Base-by-base conservation (phyloP, 192 early-diverging fungal species). In the Linnemannia exigua region DNA sequence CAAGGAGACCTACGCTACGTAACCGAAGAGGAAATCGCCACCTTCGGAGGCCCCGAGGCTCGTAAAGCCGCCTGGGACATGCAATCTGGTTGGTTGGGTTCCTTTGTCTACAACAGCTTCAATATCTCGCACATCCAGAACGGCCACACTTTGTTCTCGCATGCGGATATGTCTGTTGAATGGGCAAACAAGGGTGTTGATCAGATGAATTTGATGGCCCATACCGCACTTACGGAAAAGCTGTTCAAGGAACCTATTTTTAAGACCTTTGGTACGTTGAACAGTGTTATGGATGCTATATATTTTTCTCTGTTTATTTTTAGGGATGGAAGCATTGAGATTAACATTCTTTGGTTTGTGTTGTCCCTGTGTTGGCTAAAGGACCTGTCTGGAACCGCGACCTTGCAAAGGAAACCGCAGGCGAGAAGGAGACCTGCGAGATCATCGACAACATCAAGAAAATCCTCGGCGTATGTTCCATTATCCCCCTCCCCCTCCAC, bases 91-190 rank as follows among this genome's bases (percentile, higher is more conserved):
- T 81, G 80, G 74, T 54, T 81, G 28, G 80, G 80, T 41, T 20
- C 70, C 19, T 67, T 75, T 12, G 51, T 81, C 52, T 76, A 75
- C 25, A 76, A 71, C 41, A 81, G 63, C 54, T 81, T 81, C 68
- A 81, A 81, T 44, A 81, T 81, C 58, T 71, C 74, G 51, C 67
- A 81, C 33, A 70, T 79, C 44, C 73, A 81, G 41, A 46, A 75
- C 46, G 74, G 73, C 0, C 80, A 81, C 67, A 81, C 74, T n/a
- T 52, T 70, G 22, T 81, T 81, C 51, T 70, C 67, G 16, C 80
- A 81, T 47, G 80, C 67, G 31, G 80, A 81, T 33, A 74, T 81
- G 74, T 35, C 70, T 11, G 47, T 67, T 22, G 80, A 81, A 14
- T 81, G 80, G 80, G 74, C 80, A 15, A 14, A 25, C 28, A 37